Conservation (phyloP, 805 yeast species). For the Lipomyces orientalis region DNA sequence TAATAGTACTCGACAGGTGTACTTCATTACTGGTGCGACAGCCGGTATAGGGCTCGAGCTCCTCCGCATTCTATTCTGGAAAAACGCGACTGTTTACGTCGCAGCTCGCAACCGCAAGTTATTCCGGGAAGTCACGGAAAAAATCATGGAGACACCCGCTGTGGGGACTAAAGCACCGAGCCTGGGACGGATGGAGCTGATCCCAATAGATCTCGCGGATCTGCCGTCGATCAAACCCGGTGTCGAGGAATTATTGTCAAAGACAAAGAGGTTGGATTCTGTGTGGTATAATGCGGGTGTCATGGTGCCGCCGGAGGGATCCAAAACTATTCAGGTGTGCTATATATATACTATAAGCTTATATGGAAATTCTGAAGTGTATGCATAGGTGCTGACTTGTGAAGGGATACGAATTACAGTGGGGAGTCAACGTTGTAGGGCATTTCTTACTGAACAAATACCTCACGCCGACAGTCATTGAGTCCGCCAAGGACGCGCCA, state of each 20-base stretch:
- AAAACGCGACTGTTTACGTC: conserved; percentile 34
- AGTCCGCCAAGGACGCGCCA: conserved; percentile 44
- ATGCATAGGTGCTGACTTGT: not conserved
- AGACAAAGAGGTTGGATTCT: conserved; percentile 46
- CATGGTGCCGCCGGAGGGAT: conserved; percentile 49
- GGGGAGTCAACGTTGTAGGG: conserved; percentile 56
- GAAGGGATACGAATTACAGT: conserved; percentile 54
- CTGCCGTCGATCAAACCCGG: conserved; percentile 51
- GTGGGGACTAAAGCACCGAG: conserved; percentile 21
- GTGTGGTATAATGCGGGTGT: conserved; percentile 56
- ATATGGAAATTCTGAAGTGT: not conserved
- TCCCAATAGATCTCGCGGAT: conserved; percentile 44
- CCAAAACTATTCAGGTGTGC: conserved; percentile 42
- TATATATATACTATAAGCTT: conserved; percentile 1
- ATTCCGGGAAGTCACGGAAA: conserved; percentile 21
- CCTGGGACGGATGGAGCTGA: conserved; percentile 26
- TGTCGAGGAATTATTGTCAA: conserved; percentile 41
- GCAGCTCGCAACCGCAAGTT: conserved; percentile 25
- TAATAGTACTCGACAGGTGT: conserved; percentile 9
- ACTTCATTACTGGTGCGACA: conserved; percentile 35
- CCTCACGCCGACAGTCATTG: conserved; percentile 48
- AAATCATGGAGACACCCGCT: conserved; percentile 26
- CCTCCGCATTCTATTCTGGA: conserved; percentile 30
- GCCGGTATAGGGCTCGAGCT: conserved; percentile 36
- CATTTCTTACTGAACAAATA: conserved; percentile 53